Evolutionary conservation across 495 filamentous ascomycete species (phyloP).

Genomic region (Copromyces sp.): DNA sequence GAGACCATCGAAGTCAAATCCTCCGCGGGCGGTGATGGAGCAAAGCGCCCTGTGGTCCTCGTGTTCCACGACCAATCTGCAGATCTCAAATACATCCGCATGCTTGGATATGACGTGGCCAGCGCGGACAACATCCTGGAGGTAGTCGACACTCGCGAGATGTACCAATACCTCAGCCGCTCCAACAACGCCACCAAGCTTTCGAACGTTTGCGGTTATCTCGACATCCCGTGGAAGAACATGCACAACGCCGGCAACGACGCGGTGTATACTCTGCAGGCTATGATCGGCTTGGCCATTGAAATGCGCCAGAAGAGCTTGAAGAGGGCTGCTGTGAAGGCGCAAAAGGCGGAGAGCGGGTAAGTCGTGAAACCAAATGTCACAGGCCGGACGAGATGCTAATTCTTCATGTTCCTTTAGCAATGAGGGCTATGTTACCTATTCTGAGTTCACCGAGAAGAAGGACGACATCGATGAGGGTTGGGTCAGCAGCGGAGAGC

Average conservation of each 20-base stretch:
- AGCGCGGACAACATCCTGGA: slow-evolving; percentile 47
- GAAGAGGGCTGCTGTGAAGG: background rate
- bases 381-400: background rate
- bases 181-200: slow-evolving; percentile 45
- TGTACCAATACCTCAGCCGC: slow-evolving; percentile 50
- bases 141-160: slow-evolving; percentile 55
- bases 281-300: slow-evolving; percentile 58
- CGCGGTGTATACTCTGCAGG: slow-evolving; percentile 72
- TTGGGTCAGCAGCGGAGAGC: slow-evolving; percentile 20
- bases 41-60: slow-evolving; percentile 54
- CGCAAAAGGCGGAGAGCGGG: background rate
- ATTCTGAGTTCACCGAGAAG: slow-evolving; percentile 2
- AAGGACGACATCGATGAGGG: slow-evolving; percentile 17
- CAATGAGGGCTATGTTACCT: background rate
- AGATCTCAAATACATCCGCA: slow-evolving; percentile 57
- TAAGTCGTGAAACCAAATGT: background rate
- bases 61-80: slow-evolving; percentile 62
- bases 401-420: background rate
- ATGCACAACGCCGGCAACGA: slow-evolving; percentile 96
- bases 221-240: slow-evolving; percentile 51
- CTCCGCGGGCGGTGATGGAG: background rate
- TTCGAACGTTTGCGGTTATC: slow-evolving; percentile 45
- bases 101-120: slow-evolving; percentile 48
- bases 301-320: slow-evolving; percentile 18
- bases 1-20: slow-evolving; percentile 18